A percentile compares a stretch with the other conserved stretches of the same genome.
Evolutionary conservation across 106 monocot genomes (phyloP).

Genomic region (Chionographis japonica): DNA sequence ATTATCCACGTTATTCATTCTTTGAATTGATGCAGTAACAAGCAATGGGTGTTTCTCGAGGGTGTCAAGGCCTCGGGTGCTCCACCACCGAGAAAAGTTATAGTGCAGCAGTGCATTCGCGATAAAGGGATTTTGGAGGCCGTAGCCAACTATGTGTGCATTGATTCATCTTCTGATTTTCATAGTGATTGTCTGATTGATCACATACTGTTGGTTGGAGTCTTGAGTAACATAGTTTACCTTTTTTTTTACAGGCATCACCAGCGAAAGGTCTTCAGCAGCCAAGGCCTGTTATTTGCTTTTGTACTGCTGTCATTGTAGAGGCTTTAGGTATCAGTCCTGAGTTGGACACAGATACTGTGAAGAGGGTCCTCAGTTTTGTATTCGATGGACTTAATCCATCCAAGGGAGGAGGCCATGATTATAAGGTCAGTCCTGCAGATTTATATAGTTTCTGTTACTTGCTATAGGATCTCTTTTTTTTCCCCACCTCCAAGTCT

Average conservation of each 20-base stretch:
- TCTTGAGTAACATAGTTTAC: background rate
- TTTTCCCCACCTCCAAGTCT: background rate
- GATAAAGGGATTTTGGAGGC: constrained; percentile 84
- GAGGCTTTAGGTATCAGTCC: constrained; percentile 66
- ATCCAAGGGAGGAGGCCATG: constrained; percentile 38
- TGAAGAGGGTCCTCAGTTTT: constrained; percentile 59
- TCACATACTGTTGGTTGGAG: background rate
- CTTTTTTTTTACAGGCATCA: constrained; percentile 46
- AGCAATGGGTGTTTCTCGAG: constrained; percentile 84
- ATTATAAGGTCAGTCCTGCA: constrained; percentile 51
- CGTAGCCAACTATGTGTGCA: constrained; percentile 79
- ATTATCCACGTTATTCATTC: background rate
- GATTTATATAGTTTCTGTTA: background rate
- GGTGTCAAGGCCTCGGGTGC: constrained; percentile 79
- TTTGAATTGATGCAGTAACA: constrained; percentile 39
- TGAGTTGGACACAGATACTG: constrained; percentile 63
- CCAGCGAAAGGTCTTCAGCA: constrained; percentile 60
- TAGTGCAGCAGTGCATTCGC: constrained; percentile 85
- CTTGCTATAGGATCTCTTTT: background rate
- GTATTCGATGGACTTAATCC: constrained; percentile 70
- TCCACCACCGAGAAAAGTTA: constrained; percentile 66
- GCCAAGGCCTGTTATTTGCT: constrained; percentile 63
- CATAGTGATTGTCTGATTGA: background rate
- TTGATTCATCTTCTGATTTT: background rate
- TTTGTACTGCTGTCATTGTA: constrained; percentile 78